Base-by-base conservation (phyloP, 371 early-diverging fungal species). In the Gilbertella persicaria region DNA sequence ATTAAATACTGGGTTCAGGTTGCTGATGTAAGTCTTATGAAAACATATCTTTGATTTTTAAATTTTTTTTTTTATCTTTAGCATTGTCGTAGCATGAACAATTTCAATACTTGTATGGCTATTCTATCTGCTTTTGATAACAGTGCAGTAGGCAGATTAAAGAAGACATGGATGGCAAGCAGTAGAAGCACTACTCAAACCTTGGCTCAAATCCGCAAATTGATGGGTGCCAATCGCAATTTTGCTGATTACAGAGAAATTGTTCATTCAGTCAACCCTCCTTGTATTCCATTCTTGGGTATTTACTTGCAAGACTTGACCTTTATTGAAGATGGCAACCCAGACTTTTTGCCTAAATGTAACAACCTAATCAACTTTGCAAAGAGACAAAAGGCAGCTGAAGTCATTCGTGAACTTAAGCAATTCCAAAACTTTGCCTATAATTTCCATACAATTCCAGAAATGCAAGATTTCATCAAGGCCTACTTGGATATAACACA, bases 291-390 rank as follows among this genome's bases (percentile, higher is more conserved):
- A 0, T 95, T 94, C 65, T 74, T 96, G 45, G 95, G 91, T 29
- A 80, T 87, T 20, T 92, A 90, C 56, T 71, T 95, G 28, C 92
- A 91, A 52, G 97, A 97, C 63, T 64, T 97, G 58, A 93, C 94
- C 19, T 95, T 96, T 69, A 89, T 95, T 44, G 92, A 94, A 63
- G 94, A 94, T 49, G 95, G 96, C 30, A 95, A 93, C 70, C 81
- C 88, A 10, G 90, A 94, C 61, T 80, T 79, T 58, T 62, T 93
- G 28, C 55, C 65, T 51, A 73, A 80, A 67, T 70, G 70, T 33
- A 67, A 66, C 2, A 70, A 65, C 14, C 67, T 91, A 23, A 92
- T 97, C 74, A 97, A 97, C 69, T 96, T 95, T 71, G 85, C 81
- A 55, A 96, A 96, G 71, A 82, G 88, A 48, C 79, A 82, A 59